Percentiles rank a stretch among this genome's conserved stretches.
Evolutionary conservation across 257 asterid species (phyloP).

Genomic region (Penstemon barbatus): DNA sequence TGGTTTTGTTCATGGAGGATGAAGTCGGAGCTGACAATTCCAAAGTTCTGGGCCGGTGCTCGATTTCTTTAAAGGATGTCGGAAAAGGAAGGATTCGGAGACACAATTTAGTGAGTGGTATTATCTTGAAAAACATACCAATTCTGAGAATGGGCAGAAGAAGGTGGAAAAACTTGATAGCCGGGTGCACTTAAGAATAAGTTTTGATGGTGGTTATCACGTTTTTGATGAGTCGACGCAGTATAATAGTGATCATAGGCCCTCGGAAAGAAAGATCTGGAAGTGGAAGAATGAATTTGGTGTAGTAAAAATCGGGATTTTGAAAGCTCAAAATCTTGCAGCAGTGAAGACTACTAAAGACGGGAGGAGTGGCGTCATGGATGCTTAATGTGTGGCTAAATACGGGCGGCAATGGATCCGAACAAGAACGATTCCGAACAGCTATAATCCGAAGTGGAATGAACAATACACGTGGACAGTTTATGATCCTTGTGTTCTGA

Average conservation of each 20-base stretch:
- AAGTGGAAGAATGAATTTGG: slow-evolving; percentile 62
- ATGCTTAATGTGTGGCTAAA: slow-evolving; percentile 78
- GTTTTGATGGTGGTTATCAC: slow-evolving; percentile 90
- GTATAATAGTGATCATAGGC: slow-evolving; percentile 72
- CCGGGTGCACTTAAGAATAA: slow-evolving; percentile 72
- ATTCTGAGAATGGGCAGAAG: slow-evolving; percentile 47
- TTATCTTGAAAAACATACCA: slow-evolving; percentile 62
- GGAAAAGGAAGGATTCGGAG: slow-evolving; percentile 62
- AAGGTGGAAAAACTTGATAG: slow-evolving; percentile 42
- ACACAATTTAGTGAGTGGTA: slow-evolving; percentile 65
- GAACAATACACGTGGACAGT: slow-evolving; percentile 83
- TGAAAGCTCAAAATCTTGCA: slow-evolving; percentile 70
- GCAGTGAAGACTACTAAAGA: slow-evolving; percentile 56
- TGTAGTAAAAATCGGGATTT: slow-evolving; percentile 71
- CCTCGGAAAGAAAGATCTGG: slow-evolving; percentile 78
- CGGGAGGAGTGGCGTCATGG: slow-evolving; percentile 63
- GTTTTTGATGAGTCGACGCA: slow-evolving; percentile 92
- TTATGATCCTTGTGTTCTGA: slow-evolving; percentile 63
- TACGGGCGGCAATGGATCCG: slow-evolving; percentile 72
- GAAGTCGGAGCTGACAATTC: slow-evolving; percentile 18
- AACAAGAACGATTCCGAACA: slow-evolving; percentile 56
- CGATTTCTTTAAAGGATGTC: slow-evolving; percentile 51
- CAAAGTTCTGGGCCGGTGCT: slow-evolving; percentile 63
- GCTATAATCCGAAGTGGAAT: slow-evolving; percentile 59
- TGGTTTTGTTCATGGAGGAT: slow-evolving; percentile 30